Percentiles rank a stretch among this genome's conserved stretches.
Evolutionary conservation across 768 basidiomycete genomes (phyloP).

Genomic region (Ramaria sp.): DNA sequence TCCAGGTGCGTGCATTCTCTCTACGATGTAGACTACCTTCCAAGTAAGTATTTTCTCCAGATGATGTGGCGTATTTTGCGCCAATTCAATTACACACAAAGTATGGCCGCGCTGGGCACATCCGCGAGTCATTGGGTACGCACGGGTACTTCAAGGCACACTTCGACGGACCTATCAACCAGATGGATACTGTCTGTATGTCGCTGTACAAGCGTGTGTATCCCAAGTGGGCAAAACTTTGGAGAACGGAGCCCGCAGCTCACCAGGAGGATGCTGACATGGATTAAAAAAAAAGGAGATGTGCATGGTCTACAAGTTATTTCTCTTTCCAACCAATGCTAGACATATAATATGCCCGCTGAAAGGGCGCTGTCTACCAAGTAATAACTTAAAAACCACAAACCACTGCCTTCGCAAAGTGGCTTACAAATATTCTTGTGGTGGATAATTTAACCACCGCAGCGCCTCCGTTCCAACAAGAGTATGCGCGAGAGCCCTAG

Average conservation of each 20-base stretch:
- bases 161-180: conserved; percentile 85
- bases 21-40: not conserved
- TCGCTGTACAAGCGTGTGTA: conserved; percentile 90
- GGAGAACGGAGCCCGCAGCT: conserved; percentile 20
- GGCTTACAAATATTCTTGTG: not conserved
- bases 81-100: conserved; percentile 92
- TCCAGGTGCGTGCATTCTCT: conserved; percentile 35
- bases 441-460: not conserved
- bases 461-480: not conserved
- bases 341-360: not conserved
- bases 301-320: not conserved
- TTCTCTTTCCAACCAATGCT: not conserved
- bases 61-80: conserved; percentile 87
- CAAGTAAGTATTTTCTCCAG: conserved; percentile 23
- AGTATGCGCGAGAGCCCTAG: not conserved
- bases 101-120: conserved; percentile 80
- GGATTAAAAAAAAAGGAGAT: conserved; percentile 4
- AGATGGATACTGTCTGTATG: conserved; percentile 98
- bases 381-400: not conserved
- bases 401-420: not conserved
- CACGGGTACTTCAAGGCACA: conserved; percentile 98
- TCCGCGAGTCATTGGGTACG: conserved; percentile 85
- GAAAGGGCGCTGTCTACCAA: not conserved
- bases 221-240: conserved; percentile 71
- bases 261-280: conserved; percentile 10